Base-by-base conservation (phyloP, 2,329 filamentous ascomycete species). In the Fusarium begoniae region DNA sequence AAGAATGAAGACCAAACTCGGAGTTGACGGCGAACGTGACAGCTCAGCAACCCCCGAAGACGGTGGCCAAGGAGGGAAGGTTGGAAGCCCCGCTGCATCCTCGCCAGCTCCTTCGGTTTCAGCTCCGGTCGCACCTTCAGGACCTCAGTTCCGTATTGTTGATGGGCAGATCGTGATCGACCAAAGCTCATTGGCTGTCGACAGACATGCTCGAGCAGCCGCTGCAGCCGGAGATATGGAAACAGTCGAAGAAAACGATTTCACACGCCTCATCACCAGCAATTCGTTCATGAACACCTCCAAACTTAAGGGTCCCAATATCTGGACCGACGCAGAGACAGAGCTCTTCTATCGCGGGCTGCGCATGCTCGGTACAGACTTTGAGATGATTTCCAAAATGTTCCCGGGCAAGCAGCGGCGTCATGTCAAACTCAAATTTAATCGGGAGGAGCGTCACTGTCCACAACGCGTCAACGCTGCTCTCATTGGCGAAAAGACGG, bases 371-470 rank as follows among this genome's bases (percentile, higher is more conserved):
- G 94, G 94, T 63, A 96, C 93, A 4, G 93, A 96, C 80, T 97
- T 96, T 79, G 88, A 92, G 80, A 93, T 94, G 83, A 95, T 97
- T 76, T 88, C 89, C 67, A 89, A 90, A 76, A 90, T 95, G 87
- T 95, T 97, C 78, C 89, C 90, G 3, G 88, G 89, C 72, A 91
- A 92, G 78, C 92, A 89, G 68, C 88, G 94, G 24, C 89, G 91
- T 38, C 90, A 93, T 80, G 88, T 96, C 83, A 96, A 96, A 84
- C 88, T 92, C 73, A 96, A 96, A 80, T 96, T 94, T 83, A 93
- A 92, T 77, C 91, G 92, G 69, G 94, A 96, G 82, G 94, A 96
- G 82, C 87, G 90, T 40, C 85, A 89, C 60, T 87, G 92, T 72
- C 90, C 92, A 0, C 82, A 84, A 7, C 87, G 89, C 70, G 87